Conservation (phyloP, 257 asterid species). For the Plantago major region DNA sequence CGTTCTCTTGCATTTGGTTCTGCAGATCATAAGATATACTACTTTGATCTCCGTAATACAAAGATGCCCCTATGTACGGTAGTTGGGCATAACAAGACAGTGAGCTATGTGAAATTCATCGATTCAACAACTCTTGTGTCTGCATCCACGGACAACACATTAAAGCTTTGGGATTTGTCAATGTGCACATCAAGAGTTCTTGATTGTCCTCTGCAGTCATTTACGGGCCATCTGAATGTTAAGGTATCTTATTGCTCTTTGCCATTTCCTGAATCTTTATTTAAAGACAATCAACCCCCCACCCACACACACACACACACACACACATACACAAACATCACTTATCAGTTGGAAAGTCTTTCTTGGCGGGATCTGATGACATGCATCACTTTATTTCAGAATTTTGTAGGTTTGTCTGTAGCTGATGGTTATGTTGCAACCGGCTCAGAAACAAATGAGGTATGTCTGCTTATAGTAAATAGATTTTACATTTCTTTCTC, state of each 20-base stretch:
- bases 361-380: slow-evolving; percentile 22
- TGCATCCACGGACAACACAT: slow-evolving; percentile 87
- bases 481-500: neutral
- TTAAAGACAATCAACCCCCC: no score
- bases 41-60: slow-evolving; percentile 85
- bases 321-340: no score
- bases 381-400: slow-evolving; percentile 44
- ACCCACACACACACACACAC: no score
- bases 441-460: slow-evolving; percentile 98
- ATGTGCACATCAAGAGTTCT: slow-evolving; percentile 66
- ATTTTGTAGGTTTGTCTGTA: slow-evolving; percentile 93
- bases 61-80: slow-evolving; percentile 85
- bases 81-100: slow-evolving; percentile 87
- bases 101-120: slow-evolving; percentile 89
- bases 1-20: slow-evolving; percentile 95
- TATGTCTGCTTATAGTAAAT: slow-evolving; percentile 21
- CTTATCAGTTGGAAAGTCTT: neutral
- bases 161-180: slow-evolving; percentile 98
- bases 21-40: slow-evolving; percentile 90
- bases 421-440: slow-evolving; percentile 94
- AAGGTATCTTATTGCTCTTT: slow-evolving; percentile 49
- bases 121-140: slow-evolving; percentile 90
- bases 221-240: slow-evolving; percentile 86
- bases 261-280: no score
- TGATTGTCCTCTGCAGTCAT: slow-evolving; percentile 87